Conservation (phyloP, 257 asterid species). For the Paraleonurus japonicus region DNA sequence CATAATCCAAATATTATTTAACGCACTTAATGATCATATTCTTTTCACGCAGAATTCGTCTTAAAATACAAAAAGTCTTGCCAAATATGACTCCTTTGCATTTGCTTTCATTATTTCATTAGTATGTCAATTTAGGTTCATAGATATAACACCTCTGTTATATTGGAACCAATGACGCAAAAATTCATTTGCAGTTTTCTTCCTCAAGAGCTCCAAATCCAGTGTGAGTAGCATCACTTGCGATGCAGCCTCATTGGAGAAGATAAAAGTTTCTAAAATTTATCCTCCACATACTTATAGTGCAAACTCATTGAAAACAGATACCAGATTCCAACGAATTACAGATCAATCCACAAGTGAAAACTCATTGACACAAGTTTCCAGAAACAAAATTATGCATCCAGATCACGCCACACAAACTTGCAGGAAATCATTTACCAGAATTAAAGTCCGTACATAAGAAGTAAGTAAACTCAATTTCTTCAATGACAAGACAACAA, state of each 20-base stretch:
- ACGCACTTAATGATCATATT: neutral
- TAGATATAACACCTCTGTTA: neutral
- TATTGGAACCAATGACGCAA: neutral
- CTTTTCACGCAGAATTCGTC: neutral
- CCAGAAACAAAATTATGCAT: neutral
- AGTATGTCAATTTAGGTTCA: too few species aligned
- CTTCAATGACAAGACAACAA: neutral
- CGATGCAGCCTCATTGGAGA: neutral
- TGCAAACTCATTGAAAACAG: neutral
- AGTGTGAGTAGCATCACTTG: neutral
- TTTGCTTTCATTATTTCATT: neutral
- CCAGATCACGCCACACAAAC: slow-evolving; percentile 24
- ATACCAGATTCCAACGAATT: neutral
- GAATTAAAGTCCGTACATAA: neutral
- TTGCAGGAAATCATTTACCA: slow-evolving; percentile 7
- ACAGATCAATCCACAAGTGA: neutral
- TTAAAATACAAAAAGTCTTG: neutral
- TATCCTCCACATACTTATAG: neutral
- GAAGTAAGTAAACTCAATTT: slow-evolving; percentile 1
- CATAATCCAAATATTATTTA: neutral
- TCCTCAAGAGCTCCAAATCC: neutral
- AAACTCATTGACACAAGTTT: neutral
- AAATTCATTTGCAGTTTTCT: neutral
- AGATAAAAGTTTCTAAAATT: neutral
- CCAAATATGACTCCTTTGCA: neutral